phyloP scores from a whole-genome alignment of 2,329 filamentous ascomycete species.

The Rhexocercosporidium sp. region DNA sequence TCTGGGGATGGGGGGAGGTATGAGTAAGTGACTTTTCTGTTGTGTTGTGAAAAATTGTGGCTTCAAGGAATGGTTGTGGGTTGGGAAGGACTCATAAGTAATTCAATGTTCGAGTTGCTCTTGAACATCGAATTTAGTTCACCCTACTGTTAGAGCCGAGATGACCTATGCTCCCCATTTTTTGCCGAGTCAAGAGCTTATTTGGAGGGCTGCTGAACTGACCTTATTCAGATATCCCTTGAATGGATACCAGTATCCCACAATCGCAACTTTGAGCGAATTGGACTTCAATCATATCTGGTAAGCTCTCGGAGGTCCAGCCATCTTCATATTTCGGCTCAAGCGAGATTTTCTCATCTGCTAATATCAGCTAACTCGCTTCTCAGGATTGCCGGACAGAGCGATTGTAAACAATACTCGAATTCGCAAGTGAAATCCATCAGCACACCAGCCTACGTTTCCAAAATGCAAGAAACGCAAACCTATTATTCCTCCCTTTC shows the following conservation, averaged over 20 bases:
- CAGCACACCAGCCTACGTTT: slow-evolving; percentile 12
- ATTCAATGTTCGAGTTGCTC: neutral
- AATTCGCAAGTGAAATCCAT: slow-evolving; percentile 22
- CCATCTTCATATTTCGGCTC: neutral
- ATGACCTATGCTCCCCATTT: neutral
- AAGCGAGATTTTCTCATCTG: neutral
- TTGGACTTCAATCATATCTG: slow-evolving; percentile 52
- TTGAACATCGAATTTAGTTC: neutral
- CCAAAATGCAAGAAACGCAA: slow-evolving; percentile 13
- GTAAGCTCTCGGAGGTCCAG: slow-evolving; percentile 43
- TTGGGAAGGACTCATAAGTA: neutral
- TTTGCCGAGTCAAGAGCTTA: neutral
- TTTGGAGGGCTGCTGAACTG: neutral
- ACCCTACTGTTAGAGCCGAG: neutral
- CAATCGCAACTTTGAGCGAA: slow-evolving; percentile 59
- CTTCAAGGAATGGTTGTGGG: neutral
- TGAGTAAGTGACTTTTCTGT: slow-evolving; percentile 40
- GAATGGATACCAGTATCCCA: slow-evolving; percentile 81
- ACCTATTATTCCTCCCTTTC: slow-evolving; percentile 35
- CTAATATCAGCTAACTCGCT: neutral
- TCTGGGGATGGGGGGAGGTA: slow-evolving; percentile 65
- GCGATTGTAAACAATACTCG: slow-evolving; percentile 33
- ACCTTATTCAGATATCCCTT: slow-evolving; percentile 59
- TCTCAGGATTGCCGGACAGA: slow-evolving; percentile 35
- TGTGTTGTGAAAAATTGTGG: neutral